Evolutionary conservation across 2,329 filamentous ascomycete species (phyloP), one percentile per base, ranked within the genome.

Genomic region (Aquanectria penicillioides): DNA sequence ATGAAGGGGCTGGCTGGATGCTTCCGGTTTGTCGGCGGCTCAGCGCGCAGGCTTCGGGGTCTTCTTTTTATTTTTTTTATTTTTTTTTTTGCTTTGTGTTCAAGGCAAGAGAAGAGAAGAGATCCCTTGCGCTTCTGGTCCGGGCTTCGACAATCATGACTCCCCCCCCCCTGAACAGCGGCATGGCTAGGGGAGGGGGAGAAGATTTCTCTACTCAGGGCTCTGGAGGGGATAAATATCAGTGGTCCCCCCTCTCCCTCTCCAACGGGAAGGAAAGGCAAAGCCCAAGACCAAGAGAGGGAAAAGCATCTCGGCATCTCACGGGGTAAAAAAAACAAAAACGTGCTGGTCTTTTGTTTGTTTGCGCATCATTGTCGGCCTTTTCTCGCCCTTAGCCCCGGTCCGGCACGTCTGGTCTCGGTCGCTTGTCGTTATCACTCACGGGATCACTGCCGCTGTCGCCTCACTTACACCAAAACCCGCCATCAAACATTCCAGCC

Each of bases 181-280:
- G 33, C 33, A 47, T 57, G 26, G 36, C 41, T 43, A 52, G 49
- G n/a, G n/a, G n/a, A n/a, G n/a, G n/a, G n/a, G n/a, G n/a, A n/a
- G n/a, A n/a, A n/a, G n/a, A n/a, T n/a, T n/a, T n/a, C n/a, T n/a
- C n/a, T n/a, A n/a, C n/a, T n/a, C n/a, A n/a, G n/a, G n/a, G n/a
- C n/a, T n/a, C 26, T 18, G 26, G 41, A 46, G 41, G n/a, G 41
- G 41, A 46, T 46, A 37, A 49, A 33, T 49, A 37, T n/a, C n/a
- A n/a, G n/a, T n/a, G n/a, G n/a, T n/a, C n/a, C n/a, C n/a, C n/a
- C n/a, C n/a, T n/a, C n/a, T n/a, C n/a, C n/a, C n/a, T n/a, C n/a
- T n/a, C n/a, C n/a, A n/a, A n/a, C n/a, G n/a, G n/a, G n/a, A n/a
- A n/a, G n/a, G n/a, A n/a, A n/a, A n/a, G n/a, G n/a, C n/a, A n/a